phyloP scores from a whole-genome alignment of 1,139 yeast genomes.

The Geotrichum macrosporum region DNA sequence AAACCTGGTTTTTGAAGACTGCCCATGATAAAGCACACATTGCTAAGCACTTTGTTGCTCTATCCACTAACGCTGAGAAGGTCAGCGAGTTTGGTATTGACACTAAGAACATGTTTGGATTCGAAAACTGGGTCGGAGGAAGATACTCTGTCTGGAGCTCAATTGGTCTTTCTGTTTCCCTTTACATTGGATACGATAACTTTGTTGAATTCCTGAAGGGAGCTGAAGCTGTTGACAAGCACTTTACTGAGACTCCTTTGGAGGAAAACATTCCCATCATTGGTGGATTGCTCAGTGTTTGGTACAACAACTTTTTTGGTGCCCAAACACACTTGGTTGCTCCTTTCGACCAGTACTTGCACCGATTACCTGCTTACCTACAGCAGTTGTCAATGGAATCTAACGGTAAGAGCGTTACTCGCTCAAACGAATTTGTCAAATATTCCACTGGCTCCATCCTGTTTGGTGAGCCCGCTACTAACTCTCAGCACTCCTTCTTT shows the following conservation, averaged over 20 bases:
- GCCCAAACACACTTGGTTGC: conserved; percentile 98
- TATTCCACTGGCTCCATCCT: conserved; percentile 94
- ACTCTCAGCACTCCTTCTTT: conserved; percentile 99
- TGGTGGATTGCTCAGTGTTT: conserved; percentile 89
- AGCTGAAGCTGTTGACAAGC: conserved; percentile 95
- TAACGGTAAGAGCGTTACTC: conserved; percentile 94
- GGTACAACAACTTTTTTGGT: conserved; percentile 97
- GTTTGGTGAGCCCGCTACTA: conserved; percentile 98
- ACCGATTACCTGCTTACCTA: conserved; percentile 98
- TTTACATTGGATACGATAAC: conserved; percentile 92
- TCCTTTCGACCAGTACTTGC: conserved; percentile 97
- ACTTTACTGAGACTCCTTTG: conserved; percentile 76
- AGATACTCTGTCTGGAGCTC: conserved; percentile 99
- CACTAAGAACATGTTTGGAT: conserved; percentile 96
- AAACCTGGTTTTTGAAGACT: conserved; percentile 78
- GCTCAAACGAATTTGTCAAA: conserved; percentile 83
- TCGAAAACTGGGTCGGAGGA: conserved; percentile 99
- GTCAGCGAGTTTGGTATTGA: conserved; percentile 95
- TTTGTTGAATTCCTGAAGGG: conserved; percentile 89
- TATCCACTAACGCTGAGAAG: conserved; percentile 87
- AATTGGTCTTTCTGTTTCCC: conserved; percentile 90
- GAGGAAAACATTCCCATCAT: conserved; percentile 87
- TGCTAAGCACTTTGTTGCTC: conserved; percentile 96
- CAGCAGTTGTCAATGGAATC: conserved; percentile 99
- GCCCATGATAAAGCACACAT: conserved; percentile 69